Percentiles rank a stretch among this genome's conserved stretches.
Evolutionary conservation across 495 filamentous ascomycete genomes (phyloP).

Genomic region (Tuber borchii): DNA sequence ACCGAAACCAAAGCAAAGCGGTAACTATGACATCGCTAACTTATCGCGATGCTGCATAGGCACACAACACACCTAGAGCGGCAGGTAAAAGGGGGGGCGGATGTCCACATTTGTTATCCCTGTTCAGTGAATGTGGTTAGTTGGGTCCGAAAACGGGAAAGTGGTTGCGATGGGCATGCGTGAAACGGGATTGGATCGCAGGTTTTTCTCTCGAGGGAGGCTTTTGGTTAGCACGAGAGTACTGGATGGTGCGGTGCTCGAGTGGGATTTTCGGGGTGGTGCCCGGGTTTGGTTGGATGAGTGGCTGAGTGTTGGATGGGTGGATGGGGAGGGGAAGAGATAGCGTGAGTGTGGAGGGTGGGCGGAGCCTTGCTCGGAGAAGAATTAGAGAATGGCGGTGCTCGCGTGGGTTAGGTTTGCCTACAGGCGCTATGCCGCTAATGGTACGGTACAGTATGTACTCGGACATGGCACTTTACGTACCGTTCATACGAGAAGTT

Average conservation of each 20-base stretch:
- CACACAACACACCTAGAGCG: not conserved
- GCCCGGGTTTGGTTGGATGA: not conserved
- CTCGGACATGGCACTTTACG: too few relatives aligned
- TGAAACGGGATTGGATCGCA: not conserved
- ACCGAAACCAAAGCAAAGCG: not conserved
- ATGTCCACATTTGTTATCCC: slow-evolving; percentile 1
- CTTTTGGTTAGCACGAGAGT: not conserved
- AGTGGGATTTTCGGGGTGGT: slow-evolving; percentile 1
- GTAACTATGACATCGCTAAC: slow-evolving; percentile 5
- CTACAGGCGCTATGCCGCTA: too few relatives aligned
- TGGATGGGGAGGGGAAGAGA: not conserved
- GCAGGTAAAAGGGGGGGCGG: not conserved
- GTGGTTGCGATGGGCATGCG: not conserved
- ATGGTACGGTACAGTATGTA: too few relatives aligned
- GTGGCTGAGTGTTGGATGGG: not conserved
- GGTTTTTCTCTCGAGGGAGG: not conserved
- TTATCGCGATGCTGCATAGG: not conserved
- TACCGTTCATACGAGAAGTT: not conserved
- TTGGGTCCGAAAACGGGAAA: not conserved
- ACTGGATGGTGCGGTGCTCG: too few relatives aligned
- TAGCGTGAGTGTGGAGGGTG: not conserved
- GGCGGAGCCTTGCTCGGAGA: not conserved
- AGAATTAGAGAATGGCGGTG: not conserved
- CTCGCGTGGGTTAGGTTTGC: not conserved
- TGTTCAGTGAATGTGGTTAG: not conserved